Evolutionary conservation across 352 stramenopile genomes (phyloP).

Genomic region (Pythium biforme): DNA sequence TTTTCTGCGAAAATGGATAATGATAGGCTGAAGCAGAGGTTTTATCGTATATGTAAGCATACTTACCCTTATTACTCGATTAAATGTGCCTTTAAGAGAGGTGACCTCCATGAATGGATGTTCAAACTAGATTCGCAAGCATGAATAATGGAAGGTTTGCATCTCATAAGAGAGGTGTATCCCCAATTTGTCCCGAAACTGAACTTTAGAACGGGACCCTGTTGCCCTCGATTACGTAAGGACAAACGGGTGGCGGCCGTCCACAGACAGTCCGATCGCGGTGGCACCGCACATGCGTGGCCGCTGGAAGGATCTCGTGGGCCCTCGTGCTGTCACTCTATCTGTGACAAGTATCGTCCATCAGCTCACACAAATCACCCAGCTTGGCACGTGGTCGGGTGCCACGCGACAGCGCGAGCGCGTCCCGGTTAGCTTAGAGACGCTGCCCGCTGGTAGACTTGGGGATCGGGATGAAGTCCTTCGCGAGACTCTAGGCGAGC

Average conservation of each 20-base stretch:
- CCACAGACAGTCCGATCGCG: conserved; percentile 9
- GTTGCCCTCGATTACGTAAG: conserved; percentile 17
- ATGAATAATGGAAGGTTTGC: too few species aligned
- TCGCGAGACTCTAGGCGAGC: conserved; percentile 46
- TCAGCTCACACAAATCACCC: conserved; percentile 31
- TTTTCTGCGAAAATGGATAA: conserved; percentile 7
- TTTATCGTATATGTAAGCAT: conserved; percentile 3
- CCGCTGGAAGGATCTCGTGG: conserved; percentile 23
- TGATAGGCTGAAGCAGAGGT: conserved; percentile 3
- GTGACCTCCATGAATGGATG: not conserved
- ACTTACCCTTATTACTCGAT: not conserved
- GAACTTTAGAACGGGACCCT: conserved; percentile 21
- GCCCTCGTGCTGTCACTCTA: not conserved
- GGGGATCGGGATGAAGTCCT: conserved; percentile 58
- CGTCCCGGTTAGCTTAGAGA: conserved; percentile 52
- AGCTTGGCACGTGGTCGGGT: conserved; percentile 42
- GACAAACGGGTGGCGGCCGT: conserved; percentile 12
- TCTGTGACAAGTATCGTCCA: not conserved
- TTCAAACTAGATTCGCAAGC: too few species aligned
- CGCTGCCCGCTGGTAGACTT: conserved; percentile 61
- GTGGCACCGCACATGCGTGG: conserved; percentile 15
- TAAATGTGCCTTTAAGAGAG: not conserved
- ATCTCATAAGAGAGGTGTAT: not conserved
- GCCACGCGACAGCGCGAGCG: conserved; percentile 37
- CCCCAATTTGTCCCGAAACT: conserved; percentile 22